These are phyloP conservation scores for Didymella segeticola DNA, from an alignment of 2,329 filamentous ascomycete genomes.

Conservation along the genomic window DNA sequence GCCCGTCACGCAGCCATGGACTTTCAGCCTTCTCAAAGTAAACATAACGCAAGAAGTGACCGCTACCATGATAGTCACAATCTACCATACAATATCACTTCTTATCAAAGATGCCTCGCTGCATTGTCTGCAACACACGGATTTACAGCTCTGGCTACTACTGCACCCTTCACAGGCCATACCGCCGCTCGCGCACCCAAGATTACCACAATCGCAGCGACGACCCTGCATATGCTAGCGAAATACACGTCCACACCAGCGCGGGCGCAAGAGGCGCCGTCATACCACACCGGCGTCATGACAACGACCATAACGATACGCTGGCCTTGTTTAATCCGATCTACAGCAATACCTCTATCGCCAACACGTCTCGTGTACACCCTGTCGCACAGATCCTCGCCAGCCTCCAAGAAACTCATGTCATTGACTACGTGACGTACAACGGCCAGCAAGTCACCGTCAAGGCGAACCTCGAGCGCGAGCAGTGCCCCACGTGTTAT, in stretches of 20 bases:
- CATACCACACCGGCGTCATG: neutral
- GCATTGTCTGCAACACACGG: conserved; percentile 7
- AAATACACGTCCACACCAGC: conserved; percentile 12
- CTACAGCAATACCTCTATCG: neutral
- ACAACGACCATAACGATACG: neutral
- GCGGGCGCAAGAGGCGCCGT: neutral
- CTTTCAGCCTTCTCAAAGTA: neutral
- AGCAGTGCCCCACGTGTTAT: conserved; percentile 26
- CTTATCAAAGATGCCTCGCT: conserved; percentile 19
- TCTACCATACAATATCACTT: neutral
- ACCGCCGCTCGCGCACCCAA: neutral
- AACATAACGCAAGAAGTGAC: neutral
- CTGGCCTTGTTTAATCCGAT: neutral
- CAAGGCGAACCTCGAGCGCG: conserved; percentile 28
- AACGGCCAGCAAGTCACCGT: conserved; percentile 22
- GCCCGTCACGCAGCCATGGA: conserved; percentile 8
- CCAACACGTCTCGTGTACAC: neutral
- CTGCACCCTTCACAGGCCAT: conserved; percentile 21
- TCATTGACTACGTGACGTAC: conserved; percentile 24
- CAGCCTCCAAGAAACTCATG: conserved; percentile 17
- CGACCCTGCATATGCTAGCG: conserved; percentile 10
- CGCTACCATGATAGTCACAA: no score
- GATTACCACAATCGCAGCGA: conserved; percentile 4
- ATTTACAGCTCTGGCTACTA: conserved; percentile 21
- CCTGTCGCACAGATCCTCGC: conserved; percentile 20